Conservation (phyloP, 768 basidiomycete genomes). For the Clavaria fumosa region DNA sequence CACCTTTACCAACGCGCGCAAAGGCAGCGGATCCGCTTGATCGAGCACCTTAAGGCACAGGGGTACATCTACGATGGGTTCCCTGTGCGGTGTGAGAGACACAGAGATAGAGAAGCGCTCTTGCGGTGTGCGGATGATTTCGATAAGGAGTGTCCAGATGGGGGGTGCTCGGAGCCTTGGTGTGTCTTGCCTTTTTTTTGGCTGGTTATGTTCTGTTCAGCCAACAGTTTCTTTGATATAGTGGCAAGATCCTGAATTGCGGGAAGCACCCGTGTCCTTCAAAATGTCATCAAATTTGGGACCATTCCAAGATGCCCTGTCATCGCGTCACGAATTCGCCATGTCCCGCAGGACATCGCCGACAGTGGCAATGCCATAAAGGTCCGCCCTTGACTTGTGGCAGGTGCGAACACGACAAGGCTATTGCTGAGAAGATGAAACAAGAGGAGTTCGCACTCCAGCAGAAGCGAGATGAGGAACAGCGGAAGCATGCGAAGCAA, state of each 20-base stretch:
- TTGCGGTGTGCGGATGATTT: conserved; percentile 33
- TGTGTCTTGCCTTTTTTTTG: conserved; percentile 16
- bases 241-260: conserved; percentile 34
- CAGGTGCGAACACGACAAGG: conserved; percentile 31
- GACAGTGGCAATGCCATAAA: conserved; percentile 29
- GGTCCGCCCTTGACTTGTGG: conserved; percentile 23
- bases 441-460: conserved; percentile 26
- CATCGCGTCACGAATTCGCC: conserved; percentile 18
- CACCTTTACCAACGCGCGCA: conserved; percentile 39
- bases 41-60: conserved; percentile 26
- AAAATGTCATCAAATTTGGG: conserved; percentile 42
- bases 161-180: conserved; percentile 50
- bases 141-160: conserved; percentile 36
- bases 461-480: conserved; percentile 29
- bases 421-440: conserved; percentile 26
- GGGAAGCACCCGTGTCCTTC: conserved; percentile 38
- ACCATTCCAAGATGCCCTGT: conserved; percentile 42
- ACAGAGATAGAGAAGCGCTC: conserved; percentile 25
- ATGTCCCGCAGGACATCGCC: conserved; percentile 32
- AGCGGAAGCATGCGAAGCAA: conserved; percentile 24
- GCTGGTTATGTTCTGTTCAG: not conserved
- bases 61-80: conserved; percentile 42
- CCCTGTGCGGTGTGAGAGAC: conserved; percentile 42
- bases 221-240: conserved; percentile 11
- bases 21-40: conserved; percentile 34